Conservation (phyloP, 805 yeast genomes). For the Priceomyces haplophilus region DNA sequence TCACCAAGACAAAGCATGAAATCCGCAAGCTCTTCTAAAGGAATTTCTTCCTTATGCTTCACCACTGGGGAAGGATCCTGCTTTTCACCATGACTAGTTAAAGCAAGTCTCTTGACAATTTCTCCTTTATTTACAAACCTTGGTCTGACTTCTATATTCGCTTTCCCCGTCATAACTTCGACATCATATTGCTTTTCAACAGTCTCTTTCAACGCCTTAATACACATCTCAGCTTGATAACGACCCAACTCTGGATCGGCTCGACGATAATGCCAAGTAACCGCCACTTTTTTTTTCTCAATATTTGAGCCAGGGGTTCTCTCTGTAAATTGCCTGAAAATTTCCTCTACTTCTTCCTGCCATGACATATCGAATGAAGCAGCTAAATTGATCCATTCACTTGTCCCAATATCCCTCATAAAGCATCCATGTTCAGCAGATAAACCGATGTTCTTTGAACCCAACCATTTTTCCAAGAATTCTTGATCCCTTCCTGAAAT, state of each 20-base stretch:
- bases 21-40: conserved; percentile 60
- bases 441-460: conserved; percentile 68
- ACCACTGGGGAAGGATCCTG: conserved; percentile 36
- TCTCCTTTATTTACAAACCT: conserved; percentile 94
- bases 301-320: conserved; percentile 87
- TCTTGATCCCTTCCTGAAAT: conserved; percentile 93
- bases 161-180: conserved; percentile 96
- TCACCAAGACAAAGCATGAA: conserved; percentile 91
- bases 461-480: conserved; percentile 86
- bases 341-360: conserved; percentile 78
- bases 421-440: conserved; percentile 99
- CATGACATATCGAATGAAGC: conserved; percentile 87
- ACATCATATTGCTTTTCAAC: conserved; percentile 70
- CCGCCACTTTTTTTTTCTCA: conserved; percentile 87
- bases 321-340: conserved; percentile 73
- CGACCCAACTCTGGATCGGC: conserved; percentile 92
- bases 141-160: conserved; percentile 97
- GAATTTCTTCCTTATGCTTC: conserved; percentile 23
- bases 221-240: conserved; percentile 76
- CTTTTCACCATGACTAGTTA: conserved; percentile 57
- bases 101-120: conserved; percentile 77
- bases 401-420: conserved; percentile 64
- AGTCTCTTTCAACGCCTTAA: conserved; percentile 56
- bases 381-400: conserved; percentile 80
- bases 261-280: conserved; percentile 97